phyloP scores from a whole-genome alignment of 768 basidiomycete species.

The Lactifluus piperatus region DNA sequence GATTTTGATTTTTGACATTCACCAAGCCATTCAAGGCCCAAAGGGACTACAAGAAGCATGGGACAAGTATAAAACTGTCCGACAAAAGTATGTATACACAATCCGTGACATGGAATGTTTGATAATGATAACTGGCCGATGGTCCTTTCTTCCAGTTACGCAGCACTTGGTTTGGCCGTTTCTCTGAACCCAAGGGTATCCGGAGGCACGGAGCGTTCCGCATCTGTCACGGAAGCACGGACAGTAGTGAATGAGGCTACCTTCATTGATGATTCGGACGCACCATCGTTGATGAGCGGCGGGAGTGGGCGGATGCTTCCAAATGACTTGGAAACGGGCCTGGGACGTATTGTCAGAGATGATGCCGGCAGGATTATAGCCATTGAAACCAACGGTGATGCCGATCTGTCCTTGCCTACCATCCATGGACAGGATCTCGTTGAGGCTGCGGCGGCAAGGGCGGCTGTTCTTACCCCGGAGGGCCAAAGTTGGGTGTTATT shows the following conservation, averaged over 20 bases:
- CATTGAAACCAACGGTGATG: conserved; percentile 14
- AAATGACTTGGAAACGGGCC: neutral
- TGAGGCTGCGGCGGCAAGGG: conserved; percentile 11
- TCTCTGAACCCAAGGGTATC: conserved; percentile 57
- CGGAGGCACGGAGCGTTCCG: conserved; percentile 54
- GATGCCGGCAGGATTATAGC: conserved; percentile 12
- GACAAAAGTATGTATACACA: conserved; percentile 68
- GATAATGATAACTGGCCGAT: conserved; percentile 12
- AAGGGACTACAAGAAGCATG: conserved; percentile 75
- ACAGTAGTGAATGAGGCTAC: conserved; percentile 14
- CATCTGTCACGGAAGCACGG: conserved; percentile 13
- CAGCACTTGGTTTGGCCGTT: conserved; percentile 63
- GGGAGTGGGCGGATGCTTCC: neutral
- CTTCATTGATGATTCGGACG: neutral
- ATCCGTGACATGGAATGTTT: conserved; percentile 9
- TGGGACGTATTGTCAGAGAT: conserved; percentile 17
- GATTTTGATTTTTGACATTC: conserved; percentile 10
- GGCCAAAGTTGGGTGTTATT: conserved; percentile 11
- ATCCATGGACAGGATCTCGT: conserved; percentile 1
- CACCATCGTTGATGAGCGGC: neutral
- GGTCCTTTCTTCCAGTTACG: conserved; percentile 44
- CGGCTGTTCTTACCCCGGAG: neutral
- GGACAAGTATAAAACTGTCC: conserved; percentile 81
- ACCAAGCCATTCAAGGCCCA: conserved; percentile 70
- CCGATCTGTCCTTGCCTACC: neutral